phyloP scores from a whole-genome alignment of 2,329 filamentous ascomycete genomes.

The Pseudogymnoascus sp. region DNA sequence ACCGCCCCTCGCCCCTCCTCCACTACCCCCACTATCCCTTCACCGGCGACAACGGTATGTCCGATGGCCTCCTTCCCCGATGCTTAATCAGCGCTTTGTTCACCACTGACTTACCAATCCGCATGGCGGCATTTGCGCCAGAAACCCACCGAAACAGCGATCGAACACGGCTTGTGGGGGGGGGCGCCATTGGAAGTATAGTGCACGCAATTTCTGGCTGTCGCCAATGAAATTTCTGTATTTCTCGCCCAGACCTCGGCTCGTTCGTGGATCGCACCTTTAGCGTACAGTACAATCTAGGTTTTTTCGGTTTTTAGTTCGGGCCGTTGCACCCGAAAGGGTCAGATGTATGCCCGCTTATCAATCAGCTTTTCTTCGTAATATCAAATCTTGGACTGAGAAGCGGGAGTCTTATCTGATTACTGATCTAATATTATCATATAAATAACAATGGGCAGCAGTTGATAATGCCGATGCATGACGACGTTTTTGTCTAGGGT shows the following conservation, averaged over 20 bases:
- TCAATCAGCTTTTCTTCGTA: neutral
- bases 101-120: neutral
- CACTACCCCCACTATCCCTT: neutral
- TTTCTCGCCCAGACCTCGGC: neutral
- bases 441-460: neutral
- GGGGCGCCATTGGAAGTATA: neutral
- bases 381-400: no score
- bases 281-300: neutral
- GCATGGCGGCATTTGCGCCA: neutral
- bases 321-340: neutral
- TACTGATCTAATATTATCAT: no score
- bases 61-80: neutral
- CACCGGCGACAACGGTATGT: neutral
- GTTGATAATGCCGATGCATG: slow-evolving; percentile 17
- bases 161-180: neutral
- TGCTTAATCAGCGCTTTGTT: neutral
- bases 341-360: neutral
- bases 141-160: neutral
- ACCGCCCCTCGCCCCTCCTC: neutral
- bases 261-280: neutral
- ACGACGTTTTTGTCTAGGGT: neutral
- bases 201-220: neutral
- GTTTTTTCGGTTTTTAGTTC: neutral
- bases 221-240: slow-evolving; percentile 6
- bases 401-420: no score